Evolutionary conservation across 2,329 filamentous ascomycete genomes (phyloP).

Genomic region (Exophiala viscosa): DNA sequence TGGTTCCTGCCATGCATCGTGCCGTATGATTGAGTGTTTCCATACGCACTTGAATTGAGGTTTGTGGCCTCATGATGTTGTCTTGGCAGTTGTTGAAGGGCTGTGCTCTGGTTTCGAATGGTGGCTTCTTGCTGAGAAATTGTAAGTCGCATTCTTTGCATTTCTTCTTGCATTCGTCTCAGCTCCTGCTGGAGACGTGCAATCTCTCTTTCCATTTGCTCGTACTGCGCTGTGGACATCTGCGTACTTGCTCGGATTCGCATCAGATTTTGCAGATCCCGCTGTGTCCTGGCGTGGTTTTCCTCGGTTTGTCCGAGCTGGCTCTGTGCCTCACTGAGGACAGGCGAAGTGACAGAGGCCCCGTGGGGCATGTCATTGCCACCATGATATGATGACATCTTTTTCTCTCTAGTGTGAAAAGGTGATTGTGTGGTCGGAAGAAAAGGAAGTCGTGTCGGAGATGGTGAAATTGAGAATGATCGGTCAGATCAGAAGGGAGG

Average conservation of each 20-base stretch:
- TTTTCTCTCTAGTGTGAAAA: not conserved
- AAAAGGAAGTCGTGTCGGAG: not conserved
- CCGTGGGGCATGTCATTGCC: conserved; percentile 8
- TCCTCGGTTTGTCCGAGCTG: conserved; percentile 10
- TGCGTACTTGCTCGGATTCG: conserved; percentile 15
- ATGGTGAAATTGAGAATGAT: not conserved
- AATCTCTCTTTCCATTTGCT: conserved; percentile 14
- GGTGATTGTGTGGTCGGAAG: not conserved
- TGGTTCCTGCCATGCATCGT: not conserved
- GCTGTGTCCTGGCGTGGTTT: conserved; percentile 13
- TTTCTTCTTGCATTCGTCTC: conserved; percentile 9
- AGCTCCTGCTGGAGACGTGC: conserved; percentile 4
- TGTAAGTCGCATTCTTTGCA: conserved; percentile 3
- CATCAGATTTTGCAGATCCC: conserved; percentile 15
- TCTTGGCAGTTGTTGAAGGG: conserved; percentile 13
- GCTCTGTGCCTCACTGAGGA: conserved; percentile 13
- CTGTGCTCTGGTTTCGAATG: conserved; percentile 20
- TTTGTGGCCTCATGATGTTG: conserved; percentile 12
- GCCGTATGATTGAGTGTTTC: conserved; percentile 3
- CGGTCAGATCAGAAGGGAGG: too few relatives aligned
- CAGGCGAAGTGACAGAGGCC: conserved; percentile 10
- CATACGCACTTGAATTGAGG: not conserved
- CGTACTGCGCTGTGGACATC: conserved; percentile 14
- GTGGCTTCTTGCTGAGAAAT: conserved; percentile 14
- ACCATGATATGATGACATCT: conserved; percentile 8